phyloP scores from a whole-genome alignment of 192 early-diverging fungal species.

The Gonapodya sp. region DNA sequence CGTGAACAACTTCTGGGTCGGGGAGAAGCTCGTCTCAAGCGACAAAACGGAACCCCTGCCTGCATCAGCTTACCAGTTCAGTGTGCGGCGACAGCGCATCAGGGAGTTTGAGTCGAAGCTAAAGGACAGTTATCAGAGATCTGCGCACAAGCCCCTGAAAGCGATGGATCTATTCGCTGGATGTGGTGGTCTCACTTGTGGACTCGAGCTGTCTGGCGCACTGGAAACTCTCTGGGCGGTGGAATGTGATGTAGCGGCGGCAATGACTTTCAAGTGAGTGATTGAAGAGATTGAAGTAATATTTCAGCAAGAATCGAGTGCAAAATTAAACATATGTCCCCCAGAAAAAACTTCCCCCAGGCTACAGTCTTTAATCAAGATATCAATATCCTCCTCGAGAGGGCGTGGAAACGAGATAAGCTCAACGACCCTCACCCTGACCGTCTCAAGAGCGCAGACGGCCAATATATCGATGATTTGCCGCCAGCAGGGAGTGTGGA shows the following conservation, averaged over 20 bases:
- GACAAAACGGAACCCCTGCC: neutral
- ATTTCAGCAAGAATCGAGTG: neutral
- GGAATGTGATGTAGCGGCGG: slow-evolving; percentile 48
- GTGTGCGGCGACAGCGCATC: neutral
- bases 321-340: neutral
- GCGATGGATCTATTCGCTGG: slow-evolving; percentile 62
- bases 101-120: neutral
- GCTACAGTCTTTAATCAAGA: slow-evolving; percentile 50
- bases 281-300: too few relatives aligned
- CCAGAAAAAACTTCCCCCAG: slow-evolving; percentile 47
- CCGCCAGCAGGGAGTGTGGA: slow-evolving; percentile 52
- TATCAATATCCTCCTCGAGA: slow-evolving; percentile 48
- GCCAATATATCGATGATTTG: slow-evolving; percentile 33
- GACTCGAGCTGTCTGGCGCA: slow-evolving; percentile 41
- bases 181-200: slow-evolving; percentile 57
- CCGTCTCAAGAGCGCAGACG: slow-evolving; percentile 27
- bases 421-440: slow-evolving; percentile 20
- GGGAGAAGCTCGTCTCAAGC: neutral
- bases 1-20: neutral
- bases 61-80: neutral
- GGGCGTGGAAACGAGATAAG: slow-evolving; percentile 42
- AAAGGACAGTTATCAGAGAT: neutral
- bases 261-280: slow-evolving; percentile 40
- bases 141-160: slow-evolving; percentile 18
- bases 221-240: slow-evolving; percentile 55